These are phyloP conservation scores for Fusarium goolgardi DNA, from an alignment of 2,329 filamentous ascomycete species.

Conservation along the genomic window DNA sequence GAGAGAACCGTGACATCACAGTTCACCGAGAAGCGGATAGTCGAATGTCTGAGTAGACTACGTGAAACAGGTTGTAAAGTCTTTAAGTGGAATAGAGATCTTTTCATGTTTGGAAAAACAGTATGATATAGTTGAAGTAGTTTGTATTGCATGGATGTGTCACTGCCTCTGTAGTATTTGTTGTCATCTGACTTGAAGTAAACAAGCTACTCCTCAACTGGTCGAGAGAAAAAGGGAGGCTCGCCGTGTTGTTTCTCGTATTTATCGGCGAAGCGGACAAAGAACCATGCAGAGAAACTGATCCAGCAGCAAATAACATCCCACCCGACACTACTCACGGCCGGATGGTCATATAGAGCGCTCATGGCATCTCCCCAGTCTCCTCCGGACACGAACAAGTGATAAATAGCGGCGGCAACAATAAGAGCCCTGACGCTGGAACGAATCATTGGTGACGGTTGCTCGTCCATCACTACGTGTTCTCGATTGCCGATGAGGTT, in stretches of 20 bases:
- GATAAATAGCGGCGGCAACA: neutral
- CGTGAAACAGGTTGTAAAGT: too few relatives aligned
- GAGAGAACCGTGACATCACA: neutral
- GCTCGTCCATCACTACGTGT: neutral
- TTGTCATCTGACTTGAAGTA: too few relatives aligned
- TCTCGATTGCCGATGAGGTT: neutral
- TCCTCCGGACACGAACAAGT: neutral
- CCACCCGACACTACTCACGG: neutral
- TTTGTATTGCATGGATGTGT: too few relatives aligned
- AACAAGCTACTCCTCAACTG: too few relatives aligned
- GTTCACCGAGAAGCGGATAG: neutral
- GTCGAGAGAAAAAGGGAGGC: neutral
- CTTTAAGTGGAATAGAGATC: too few relatives aligned
- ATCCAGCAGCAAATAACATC: constrained; percentile 5
- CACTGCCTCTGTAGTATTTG: too few relatives aligned
- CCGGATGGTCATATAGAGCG: neutral
- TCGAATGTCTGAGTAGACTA: too few relatives aligned
- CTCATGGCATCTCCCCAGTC: neutral
- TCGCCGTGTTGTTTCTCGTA: neutral
- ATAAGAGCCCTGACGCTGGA: neutral
- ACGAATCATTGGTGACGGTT: rapidly evolving
- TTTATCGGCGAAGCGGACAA: neutral
- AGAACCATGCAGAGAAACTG: neutral
- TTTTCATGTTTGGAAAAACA: too few relatives aligned
- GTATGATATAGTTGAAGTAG: too few relatives aligned